phyloP scores from a whole-genome alignment of 2,329 filamentous ascomycete genomes.

The Trichophaea hybrida region DNA sequence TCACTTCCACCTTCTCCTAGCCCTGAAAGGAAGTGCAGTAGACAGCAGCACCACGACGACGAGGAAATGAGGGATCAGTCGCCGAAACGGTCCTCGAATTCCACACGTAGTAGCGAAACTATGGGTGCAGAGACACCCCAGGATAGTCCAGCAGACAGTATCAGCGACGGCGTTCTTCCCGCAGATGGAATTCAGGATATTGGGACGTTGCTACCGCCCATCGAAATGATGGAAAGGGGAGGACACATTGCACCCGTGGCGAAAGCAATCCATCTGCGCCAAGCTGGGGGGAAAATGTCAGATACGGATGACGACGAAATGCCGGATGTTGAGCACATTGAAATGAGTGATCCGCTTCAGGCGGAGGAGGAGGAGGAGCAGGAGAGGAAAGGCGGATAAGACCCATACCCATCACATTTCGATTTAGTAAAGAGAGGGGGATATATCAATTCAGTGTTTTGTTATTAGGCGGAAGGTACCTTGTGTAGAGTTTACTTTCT shows the following conservation, averaged over 20 bases:
- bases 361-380: not conserved
- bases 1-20: not conserved
- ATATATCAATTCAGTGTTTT: no score
- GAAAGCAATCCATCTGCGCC: slow-evolving; percentile 13
- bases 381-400: not conserved
- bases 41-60: slow-evolving; percentile 12
- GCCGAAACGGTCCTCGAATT: not conserved
- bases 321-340: slow-evolving; percentile 18
- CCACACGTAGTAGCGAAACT: not conserved
- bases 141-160: not conserved
- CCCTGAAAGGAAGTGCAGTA: slow-evolving; percentile 15
- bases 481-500: no score
- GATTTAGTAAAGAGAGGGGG: no score
- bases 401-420: no score
- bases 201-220: not conserved
- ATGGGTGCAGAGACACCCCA: not conserved
- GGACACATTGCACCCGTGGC: slow-evolving; percentile 18
- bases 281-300: not conserved
- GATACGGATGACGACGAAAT: slow-evolving; percentile 16
- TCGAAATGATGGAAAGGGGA: slow-evolving; percentile 17
- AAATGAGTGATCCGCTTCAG: not conserved
- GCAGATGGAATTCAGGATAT: slow-evolving; percentile 2
- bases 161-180: slow-evolving; percentile 1
- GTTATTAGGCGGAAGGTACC: no score
- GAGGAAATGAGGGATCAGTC: slow-evolving; percentile 9